Percentiles rank a stretch among this genome's conserved stretches.
Conservation (phyloP, 768 basidiomycete genomes). For the Panaeolus papilionaceus region DNA sequence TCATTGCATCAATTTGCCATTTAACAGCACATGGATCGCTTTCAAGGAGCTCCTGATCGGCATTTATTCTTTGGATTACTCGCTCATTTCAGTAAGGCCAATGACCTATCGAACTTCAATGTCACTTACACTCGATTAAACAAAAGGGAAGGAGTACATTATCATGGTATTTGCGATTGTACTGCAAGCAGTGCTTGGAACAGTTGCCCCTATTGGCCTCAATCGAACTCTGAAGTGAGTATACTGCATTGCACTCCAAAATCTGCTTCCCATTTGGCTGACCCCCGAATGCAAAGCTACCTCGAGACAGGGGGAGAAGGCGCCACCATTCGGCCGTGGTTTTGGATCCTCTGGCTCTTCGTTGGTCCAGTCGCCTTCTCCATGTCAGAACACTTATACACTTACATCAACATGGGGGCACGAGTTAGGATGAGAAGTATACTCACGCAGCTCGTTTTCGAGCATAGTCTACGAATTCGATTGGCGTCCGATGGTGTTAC, state of each 20-base stretch:
- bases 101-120: background rate
- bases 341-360: conserved; percentile 66
- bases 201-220: conserved; percentile 46
- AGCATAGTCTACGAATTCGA: conserved; percentile 63
- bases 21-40: conserved; percentile 43
- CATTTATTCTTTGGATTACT: conserved; percentile 56
- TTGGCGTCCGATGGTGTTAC: conserved; percentile 32
- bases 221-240: conserved; percentile 43
- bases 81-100: conserved; percentile 35
- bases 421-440: conserved; percentile 45
- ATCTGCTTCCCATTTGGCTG: no score
- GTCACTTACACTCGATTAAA: background rate
- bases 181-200: conserved; percentile 32
- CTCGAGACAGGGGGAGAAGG: conserved; percentile 58
- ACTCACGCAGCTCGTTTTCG: conserved; percentile 48
- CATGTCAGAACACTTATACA: conserved; percentile 59
- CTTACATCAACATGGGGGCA: conserved; percentile 53
- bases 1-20: background rate
- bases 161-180: conserved; percentile 36
- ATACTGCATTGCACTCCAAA: background rate
- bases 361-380: conserved; percentile 51
- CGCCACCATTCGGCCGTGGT: conserved; percentile 64
- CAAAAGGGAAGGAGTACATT: conserved; percentile 36
- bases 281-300: conserved; percentile 43
- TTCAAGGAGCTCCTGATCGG: conserved; percentile 41